A percentile compares a stretch with the other conserved stretches of the same genome.
Evolutionary conservation across 2,329 filamentous ascomycete species (phyloP).

Genomic region (Microthyrium microscopicum): DNA sequence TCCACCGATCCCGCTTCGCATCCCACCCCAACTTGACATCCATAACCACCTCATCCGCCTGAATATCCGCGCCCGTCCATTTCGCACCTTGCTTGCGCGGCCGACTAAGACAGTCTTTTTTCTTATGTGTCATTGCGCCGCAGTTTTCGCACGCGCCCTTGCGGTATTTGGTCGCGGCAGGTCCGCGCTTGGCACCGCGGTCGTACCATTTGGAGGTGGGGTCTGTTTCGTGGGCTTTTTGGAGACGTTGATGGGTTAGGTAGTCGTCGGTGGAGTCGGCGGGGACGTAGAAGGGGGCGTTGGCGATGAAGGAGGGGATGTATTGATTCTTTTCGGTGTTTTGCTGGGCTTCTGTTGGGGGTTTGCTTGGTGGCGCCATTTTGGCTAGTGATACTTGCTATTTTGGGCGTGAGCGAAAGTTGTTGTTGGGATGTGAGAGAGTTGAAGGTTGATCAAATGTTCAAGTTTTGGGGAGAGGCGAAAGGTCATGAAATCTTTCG

Average conservation of each 20-base stretch:
- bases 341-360: slow-evolving; percentile 30
- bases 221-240: slow-evolving; percentile 45
- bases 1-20: slow-evolving; percentile 94
- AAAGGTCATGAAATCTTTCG: too few relatives aligned
- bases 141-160: slow-evolving; percentile 99
- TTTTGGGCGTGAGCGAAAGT: neutral
- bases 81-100: slow-evolving; percentile 80
- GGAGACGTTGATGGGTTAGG: slow-evolving; percentile 85
- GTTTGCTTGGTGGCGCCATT: slow-evolving; percentile 33
- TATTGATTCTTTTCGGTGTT: slow-evolving; percentile 82
- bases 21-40: slow-evolving; percentile 86
- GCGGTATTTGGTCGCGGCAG: slow-evolving; percentile 87
- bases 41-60: slow-evolving; percentile 77
- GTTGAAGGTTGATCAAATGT: too few relatives aligned
- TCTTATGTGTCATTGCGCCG: slow-evolving; percentile 90
- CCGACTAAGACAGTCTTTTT: slow-evolving; percentile 79
- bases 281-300: slow-evolving; percentile 81
- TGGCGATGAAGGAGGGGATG: slow-evolving; percentile 95
- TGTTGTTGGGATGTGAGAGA: too few relatives aligned
- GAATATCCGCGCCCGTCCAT: slow-evolving; percentile 84
- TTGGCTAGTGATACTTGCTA: slow-evolving; percentile 9
- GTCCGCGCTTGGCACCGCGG: slow-evolving; percentile 65
- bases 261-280: slow-evolving; percentile 60
- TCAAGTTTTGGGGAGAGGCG: too few relatives aligned
- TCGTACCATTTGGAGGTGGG: slow-evolving; percentile 83